Evolutionary conservation across 202 grass and related monocot genomes (phyloP).

Genomic region (Saccharum hybrid): DNA sequence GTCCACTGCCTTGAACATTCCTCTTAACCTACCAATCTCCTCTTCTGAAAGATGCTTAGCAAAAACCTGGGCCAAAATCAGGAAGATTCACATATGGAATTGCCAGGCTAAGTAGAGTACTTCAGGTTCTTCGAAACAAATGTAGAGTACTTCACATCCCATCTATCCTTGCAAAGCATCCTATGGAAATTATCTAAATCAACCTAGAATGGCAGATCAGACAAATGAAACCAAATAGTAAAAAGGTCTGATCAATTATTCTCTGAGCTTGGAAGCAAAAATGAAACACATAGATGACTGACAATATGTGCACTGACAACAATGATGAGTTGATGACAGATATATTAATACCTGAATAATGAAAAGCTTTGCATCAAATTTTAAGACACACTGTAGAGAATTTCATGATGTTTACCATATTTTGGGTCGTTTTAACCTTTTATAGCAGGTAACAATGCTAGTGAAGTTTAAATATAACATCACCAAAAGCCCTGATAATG

Average conservation of each 20-base stretch:
- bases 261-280: slow-evolving; percentile 3
- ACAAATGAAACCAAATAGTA: neutral
- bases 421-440: neutral
- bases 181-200: slow-evolving; percentile 5
- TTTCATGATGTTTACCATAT: neutral
- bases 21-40: slow-evolving; percentile 48
- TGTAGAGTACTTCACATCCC: neutral
- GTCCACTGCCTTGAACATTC: slow-evolving; percentile 51
- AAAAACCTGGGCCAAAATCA: slow-evolving; percentile 43
- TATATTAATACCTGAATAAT: neutral
- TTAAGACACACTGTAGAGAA: neutral
- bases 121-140: no score
- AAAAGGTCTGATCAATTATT: neutral
- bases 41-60: slow-evolving; percentile 52
- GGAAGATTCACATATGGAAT: slow-evolving; percentile 2
- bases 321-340: neutral
- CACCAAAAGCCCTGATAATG: neutral
- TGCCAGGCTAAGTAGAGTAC: neutral
- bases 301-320: neutral
- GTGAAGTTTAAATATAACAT: neutral
- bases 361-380: neutral
- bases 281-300: neutral
- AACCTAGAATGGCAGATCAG: neutral
- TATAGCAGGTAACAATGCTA: neutral
- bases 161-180: neutral